These are phyloP conservation scores for Verticillium klebahnii DNA, from an alignment of 2,329 filamentous ascomycete species.

Conservation along the genomic window DNA sequence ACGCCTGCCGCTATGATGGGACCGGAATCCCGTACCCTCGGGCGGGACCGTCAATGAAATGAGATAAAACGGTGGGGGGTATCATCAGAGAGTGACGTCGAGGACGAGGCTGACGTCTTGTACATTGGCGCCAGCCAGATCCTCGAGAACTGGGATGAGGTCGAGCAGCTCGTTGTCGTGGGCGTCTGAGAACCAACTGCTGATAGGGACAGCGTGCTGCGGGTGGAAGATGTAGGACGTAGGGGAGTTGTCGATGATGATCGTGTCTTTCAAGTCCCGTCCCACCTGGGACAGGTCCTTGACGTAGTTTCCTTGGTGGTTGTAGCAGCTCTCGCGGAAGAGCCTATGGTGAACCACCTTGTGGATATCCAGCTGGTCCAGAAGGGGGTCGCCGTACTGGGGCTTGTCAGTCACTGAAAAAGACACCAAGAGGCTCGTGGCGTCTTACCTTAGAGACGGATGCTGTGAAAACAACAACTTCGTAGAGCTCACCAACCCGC, in stretches of 20 bases:
- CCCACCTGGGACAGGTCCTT: constrained; percentile 98
- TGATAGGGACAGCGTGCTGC: constrained; percentile 97
- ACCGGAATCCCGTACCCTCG: constrained; percentile 16
- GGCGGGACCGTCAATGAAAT: constrained; percentile 19
- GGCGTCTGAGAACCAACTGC: constrained; percentile 99
- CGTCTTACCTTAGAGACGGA: constrained; percentile 85
- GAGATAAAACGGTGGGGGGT: constrained; percentile 24
- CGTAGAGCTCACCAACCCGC: constrained; percentile 92
- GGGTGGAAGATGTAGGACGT: constrained; percentile 99
- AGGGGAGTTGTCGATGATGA: constrained; percentile 99
- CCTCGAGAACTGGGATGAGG: constrained; percentile 95
- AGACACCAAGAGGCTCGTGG: constrained; percentile 13
- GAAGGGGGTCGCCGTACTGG: constrained; percentile 89
- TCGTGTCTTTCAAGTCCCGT: constrained; percentile 91
- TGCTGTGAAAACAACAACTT: constrained; percentile 97
- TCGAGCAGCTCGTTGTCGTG: constrained; percentile 98
- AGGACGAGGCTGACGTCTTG: constrained; percentile 96
- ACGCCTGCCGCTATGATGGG: constrained; percentile 52
- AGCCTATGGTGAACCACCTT: constrained; percentile 92
- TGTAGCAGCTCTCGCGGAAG: constrained; percentile 98
- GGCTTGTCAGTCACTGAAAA: not conserved
- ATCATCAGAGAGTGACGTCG: constrained; percentile 71
- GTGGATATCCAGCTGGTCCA: constrained; percentile 97
- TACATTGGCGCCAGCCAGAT: constrained; percentile 83
- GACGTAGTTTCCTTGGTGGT: constrained; percentile 98